Conservation (phyloP, 192 early-diverging fungal species). For the Chytriomyces sp. region DNA sequence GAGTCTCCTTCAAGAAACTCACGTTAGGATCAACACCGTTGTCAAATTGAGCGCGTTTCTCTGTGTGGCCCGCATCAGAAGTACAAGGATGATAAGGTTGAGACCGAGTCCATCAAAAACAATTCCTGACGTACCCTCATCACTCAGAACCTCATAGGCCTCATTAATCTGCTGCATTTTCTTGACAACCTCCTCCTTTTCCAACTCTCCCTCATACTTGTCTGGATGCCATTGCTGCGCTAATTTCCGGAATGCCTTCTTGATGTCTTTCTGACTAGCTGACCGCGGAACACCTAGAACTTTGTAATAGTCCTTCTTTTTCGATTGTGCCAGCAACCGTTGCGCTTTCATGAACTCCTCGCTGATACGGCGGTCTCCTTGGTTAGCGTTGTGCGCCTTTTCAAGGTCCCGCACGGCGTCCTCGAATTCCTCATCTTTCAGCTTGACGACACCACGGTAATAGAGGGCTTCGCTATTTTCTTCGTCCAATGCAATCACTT, state of each 20-base stretch:
- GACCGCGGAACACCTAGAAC: conserved; percentile 78
- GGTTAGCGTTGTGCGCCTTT: conserved; percentile 66
- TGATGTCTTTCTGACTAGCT: conserved; percentile 79
- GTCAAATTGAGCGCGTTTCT: conserved; percentile 42
- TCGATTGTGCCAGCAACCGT: conserved; percentile 55
- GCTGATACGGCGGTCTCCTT: conserved; percentile 57
- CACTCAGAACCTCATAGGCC: conserved; percentile 80
- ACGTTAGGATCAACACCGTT: conserved; percentile 61
- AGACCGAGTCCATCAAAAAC: neutral
- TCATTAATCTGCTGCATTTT: conserved; percentile 94
- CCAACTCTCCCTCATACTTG: conserved; percentile 69
- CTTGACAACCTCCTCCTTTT: conserved; percentile 72
- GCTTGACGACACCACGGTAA: conserved; percentile 67
- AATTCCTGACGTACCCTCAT: conserved; percentile 38
- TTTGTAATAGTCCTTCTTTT: conserved; percentile 93
- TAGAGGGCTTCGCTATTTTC: conserved; percentile 74
- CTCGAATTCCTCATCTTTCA: conserved; percentile 75
- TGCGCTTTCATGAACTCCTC: conserved; percentile 67
- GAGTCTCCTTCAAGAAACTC: neutral
- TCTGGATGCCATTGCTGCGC: conserved; percentile 80
- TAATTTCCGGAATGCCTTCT: conserved; percentile 87
- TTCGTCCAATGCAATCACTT: conserved; percentile 69
- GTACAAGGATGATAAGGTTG: conserved; percentile 21
- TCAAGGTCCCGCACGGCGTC: conserved; percentile 74
- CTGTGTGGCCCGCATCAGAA: conserved; percentile 26